Conservation (phyloP, 106 monocot genomes). For the Ottelia alismoides region DNA sequence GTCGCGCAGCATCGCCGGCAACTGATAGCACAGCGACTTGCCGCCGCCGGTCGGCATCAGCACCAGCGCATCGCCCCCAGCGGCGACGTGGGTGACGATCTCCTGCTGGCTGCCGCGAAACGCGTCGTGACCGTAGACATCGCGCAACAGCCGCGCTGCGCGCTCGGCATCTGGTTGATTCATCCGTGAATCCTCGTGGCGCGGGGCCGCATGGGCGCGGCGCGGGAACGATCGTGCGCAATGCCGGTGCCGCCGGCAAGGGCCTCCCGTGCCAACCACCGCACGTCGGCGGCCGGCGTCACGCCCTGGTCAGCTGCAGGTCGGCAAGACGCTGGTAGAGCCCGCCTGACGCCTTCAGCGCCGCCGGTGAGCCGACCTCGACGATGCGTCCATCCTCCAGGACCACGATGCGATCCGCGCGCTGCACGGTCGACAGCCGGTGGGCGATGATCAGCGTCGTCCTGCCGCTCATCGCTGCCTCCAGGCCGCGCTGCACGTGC, state of each 20-base stretch:
- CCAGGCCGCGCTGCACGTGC: constrained; percentile 13
- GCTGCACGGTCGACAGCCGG: constrained; percentile 5
- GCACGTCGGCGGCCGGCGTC: no score
- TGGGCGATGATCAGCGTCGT: constrained; percentile 16
- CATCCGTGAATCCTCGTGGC: no score
- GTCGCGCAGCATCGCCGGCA: constrained; percentile 2
- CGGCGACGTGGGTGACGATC: neutral
- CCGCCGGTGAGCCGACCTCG: constrained; percentile 18
- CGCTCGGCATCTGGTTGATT: no score
- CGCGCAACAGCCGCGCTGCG: neutral
- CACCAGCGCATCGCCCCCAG: neutral
- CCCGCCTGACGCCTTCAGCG: no score
- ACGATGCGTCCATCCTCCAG: constrained; percentile 10
- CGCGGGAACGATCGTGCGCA: no score
- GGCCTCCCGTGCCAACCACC: no score
- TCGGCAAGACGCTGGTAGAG: no score
- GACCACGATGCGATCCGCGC: constrained; percentile 2
- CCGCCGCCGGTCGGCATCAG: constrained; percentile 4
- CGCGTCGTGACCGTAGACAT: neutral
- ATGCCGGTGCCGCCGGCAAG: no score
- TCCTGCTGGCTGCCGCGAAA: neutral
- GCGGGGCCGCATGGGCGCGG: no score
- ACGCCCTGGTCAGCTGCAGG: no score
- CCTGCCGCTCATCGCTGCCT: constrained; percentile 4
- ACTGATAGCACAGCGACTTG: constrained; percentile 5